These are phyloP conservation scores for Dictyostelium citrinum DNA, from an alignment of 78 protist species.

Conservation along the genomic window DNA sequence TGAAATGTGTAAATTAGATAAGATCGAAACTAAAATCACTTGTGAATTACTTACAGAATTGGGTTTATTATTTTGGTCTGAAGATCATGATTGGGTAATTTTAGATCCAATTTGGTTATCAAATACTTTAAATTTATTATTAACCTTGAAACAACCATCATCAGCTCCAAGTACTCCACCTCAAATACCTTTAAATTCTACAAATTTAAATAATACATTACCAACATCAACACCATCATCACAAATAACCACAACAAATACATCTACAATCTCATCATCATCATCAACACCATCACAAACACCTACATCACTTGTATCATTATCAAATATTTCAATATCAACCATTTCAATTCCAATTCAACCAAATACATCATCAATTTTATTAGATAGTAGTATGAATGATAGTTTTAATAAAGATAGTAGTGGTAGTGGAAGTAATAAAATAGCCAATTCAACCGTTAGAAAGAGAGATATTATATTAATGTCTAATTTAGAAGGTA, in stretches of 20 bases:
- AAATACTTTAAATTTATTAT: conserved; percentile 13
- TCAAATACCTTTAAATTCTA: not conserved
- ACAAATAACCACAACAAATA: not conserved
- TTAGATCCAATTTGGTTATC: conserved; percentile 52
- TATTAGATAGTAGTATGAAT: not conserved
- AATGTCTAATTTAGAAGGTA: conserved; percentile 20
- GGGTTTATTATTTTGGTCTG: conserved; percentile 23
- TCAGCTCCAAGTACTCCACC: not conserved
- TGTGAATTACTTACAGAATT: conserved; percentile 42
- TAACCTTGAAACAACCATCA: conserved; percentile 2
- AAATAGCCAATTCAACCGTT: not conserved
- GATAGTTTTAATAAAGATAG: not conserved
- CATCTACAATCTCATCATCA: not conserved
- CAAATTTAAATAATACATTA: not conserved
- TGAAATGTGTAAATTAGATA: conserved; percentile 63
- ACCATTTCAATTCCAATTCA: not conserved
- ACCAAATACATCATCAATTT: not conserved
- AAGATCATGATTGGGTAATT: conserved; percentile 60
- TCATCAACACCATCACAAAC: not conserved
- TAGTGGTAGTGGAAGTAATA: not conserved
- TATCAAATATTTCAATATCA: not conserved
- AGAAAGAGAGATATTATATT: conserved; percentile 17
- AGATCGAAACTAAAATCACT: not conserved
- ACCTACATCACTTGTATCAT: not conserved
- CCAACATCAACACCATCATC: not conserved